phyloP scores from a whole-genome alignment of 805 yeast species.

The Grigorovia yakushimaensis region DNA sequence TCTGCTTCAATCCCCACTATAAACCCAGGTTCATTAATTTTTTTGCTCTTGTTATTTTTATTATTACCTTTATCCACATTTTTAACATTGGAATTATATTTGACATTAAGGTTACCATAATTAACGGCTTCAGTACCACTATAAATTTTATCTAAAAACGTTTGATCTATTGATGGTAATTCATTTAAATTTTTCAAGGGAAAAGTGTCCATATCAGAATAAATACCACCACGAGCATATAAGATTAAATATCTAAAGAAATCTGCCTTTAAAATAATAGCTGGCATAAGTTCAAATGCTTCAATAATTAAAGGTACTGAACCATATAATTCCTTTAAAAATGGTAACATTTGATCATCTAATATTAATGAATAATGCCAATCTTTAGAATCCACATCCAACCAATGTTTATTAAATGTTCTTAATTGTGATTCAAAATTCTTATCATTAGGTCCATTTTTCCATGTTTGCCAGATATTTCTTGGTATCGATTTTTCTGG shows the following conservation, averaged over 20 bases:
- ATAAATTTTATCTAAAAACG: not conserved
- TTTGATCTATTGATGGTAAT: conserved; percentile 58
- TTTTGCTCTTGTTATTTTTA: not conserved
- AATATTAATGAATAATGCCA: conserved; percentile 64
- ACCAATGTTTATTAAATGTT: conserved; percentile 53
- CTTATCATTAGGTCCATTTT: conserved; percentile 47
- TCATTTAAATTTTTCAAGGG: conserved; percentile 58
- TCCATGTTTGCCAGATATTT: conserved; percentile 93
- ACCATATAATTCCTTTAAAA: conserved; percentile 47
- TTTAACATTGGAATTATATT: too few relatives aligned
- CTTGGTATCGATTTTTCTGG: conserved; percentile 56
- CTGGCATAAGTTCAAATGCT: conserved; percentile 74
- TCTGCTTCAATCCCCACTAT: conserved; percentile 93
- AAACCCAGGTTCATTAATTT: conserved; percentile 46
- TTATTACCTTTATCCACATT: not conserved
- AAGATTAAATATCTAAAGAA: conserved; percentile 83
- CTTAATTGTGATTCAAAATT: conserved; percentile 46
- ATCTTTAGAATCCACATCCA: conserved; percentile 5
- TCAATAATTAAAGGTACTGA: conserved; percentile 66
- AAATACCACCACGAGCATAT: conserved; percentile 87
- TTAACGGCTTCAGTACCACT: not conserved
- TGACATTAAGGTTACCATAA: not conserved
- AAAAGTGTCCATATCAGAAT: conserved; percentile 82
- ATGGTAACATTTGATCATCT: conserved; percentile 54
- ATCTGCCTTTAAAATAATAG: conserved; percentile 78